These are phyloP conservation scores for Aspergillus udagawae DNA, from an alignment of 2,329 filamentous ascomycete genomes.

Conservation along the genomic window DNA sequence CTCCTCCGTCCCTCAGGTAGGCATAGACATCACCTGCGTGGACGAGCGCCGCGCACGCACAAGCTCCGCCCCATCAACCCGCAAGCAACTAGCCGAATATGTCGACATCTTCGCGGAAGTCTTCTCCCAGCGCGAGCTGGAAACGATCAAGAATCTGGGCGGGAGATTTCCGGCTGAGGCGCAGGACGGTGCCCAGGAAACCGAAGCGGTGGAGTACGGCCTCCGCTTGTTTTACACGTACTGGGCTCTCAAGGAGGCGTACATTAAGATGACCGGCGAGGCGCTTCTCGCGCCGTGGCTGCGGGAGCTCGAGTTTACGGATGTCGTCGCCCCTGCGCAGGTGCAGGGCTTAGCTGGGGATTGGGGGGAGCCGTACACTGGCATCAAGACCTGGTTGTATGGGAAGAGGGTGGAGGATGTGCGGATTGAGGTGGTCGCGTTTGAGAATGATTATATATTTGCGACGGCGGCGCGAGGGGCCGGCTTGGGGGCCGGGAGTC, in stretches of 20 bases:
- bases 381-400: slow-evolving; percentile 49
- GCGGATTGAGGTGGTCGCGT: slow-evolving; percentile 55
- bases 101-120: slow-evolving; percentile 58
- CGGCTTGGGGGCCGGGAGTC: slow-evolving; percentile 24
- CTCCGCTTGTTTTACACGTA: slow-evolving; percentile 60
- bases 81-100: slow-evolving; percentile 53
- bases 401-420: slow-evolving; percentile 49
- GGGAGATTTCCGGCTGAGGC: slow-evolving; percentile 7
- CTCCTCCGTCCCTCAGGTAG: slow-evolving; percentile 41
- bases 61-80: slow-evolving; percentile 43
- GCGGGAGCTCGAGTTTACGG: slow-evolving; percentile 56
- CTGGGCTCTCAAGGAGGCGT: slow-evolving; percentile 64
- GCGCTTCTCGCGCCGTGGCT: slow-evolving; percentile 60
- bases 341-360: slow-evolving; percentile 8
- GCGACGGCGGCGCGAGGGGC: slow-evolving; percentile 49
- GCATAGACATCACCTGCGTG: slow-evolving; percentile 61
- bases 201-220: slow-evolving; percentile 49
- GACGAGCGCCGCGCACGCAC: slow-evolving; percentile 53
- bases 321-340: slow-evolving; percentile 48
- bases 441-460: slow-evolving; percentile 57
- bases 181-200: slow-evolving; percentile 11
- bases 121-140: slow-evolving; percentile 53
- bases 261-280: slow-evolving; percentile 64
- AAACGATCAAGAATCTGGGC: slow-evolving; percentile 50
- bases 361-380: slow-evolving; percentile 37